Conservation (phyloP, 441 rosid species). For the Pelargonium myrrhifolium region DNA sequence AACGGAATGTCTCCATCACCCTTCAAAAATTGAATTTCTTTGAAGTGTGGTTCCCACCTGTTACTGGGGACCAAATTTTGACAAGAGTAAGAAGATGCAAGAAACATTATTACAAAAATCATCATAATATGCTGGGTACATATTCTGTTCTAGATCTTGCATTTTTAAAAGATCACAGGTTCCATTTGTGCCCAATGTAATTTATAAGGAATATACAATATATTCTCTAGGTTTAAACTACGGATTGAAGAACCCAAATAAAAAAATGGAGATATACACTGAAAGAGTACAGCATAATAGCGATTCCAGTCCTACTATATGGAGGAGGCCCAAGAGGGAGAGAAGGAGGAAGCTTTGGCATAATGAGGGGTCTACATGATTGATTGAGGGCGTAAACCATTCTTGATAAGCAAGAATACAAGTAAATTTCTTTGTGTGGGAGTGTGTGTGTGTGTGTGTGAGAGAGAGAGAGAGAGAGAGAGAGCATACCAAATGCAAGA, state of each 20-base stretch:
- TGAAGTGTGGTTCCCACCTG: constrained; percentile 49
- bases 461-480: neutral
- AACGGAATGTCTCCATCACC: constrained; percentile 54
- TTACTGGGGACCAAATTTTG: constrained; percentile 40
- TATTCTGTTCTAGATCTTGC: constrained; percentile 5
- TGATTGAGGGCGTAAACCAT: too few relatives aligned
- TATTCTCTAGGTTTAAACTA: neutral
- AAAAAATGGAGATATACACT: neutral
- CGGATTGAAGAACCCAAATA: neutral
- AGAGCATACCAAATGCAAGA: neutral
- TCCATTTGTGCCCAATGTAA: constrained; percentile 16
- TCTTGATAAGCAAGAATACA: too few relatives aligned
- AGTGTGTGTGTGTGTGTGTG: neutral
- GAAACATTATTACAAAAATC: constrained; percentile 19
- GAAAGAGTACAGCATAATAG: neutral
- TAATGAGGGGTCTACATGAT: too few relatives aligned
- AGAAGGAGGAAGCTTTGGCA: too few relatives aligned
- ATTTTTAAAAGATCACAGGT: constrained; percentile 10
- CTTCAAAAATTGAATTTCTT: constrained; percentile 26
- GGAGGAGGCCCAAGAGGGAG: too few relatives aligned
- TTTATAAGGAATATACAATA: too few relatives aligned
- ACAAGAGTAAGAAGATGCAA: constrained; percentile 22
- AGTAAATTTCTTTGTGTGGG: too few relatives aligned
- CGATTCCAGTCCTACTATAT: too few relatives aligned
- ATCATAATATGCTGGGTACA: constrained; percentile 8